Evolutionary conservation across 345 rosid species (phyloP).

Genomic region (Laguncularia racemosa): DNA sequence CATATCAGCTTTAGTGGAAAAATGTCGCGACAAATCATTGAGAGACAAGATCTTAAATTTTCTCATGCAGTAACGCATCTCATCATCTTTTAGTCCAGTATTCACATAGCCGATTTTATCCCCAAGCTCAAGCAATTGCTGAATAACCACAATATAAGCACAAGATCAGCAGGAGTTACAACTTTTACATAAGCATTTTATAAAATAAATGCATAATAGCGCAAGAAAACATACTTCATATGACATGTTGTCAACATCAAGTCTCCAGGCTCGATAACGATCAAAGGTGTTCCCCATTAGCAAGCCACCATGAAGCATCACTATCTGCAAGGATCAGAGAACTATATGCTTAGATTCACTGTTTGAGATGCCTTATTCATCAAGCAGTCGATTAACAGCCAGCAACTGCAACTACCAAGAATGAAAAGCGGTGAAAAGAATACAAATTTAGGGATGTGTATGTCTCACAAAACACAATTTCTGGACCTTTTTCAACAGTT

Average conservation of each 20-base stretch:
- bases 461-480: too few species aligned
- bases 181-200: neutral
- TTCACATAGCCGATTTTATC: conserved; percentile 79
- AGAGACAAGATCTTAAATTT: conserved; percentile 37
- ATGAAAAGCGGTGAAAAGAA: too few species aligned
- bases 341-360: neutral
- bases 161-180: neutral
- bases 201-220: neutral
- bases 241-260: conserved; percentile 51
- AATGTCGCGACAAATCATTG: conserved; percentile 27
- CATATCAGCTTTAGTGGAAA: conserved; percentile 26
- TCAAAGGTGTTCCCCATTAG: conserved; percentile 31
- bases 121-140: conserved; percentile 87
- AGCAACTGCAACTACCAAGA: too few species aligned
- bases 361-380: too few species aligned
- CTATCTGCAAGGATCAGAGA: conserved; percentile 25
- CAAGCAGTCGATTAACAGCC: too few species aligned
- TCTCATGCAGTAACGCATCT: conserved; percentile 55
- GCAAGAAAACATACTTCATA: conserved; percentile 35
- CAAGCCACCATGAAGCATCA: conserved; percentile 41
- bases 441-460: too few species aligned
- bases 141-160: conserved; percentile 11
- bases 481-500: too few species aligned
- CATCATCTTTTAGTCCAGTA: conserved; percentile 77
- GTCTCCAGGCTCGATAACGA: conserved; percentile 45